Conservation (phyloP, 805 yeast species). For the Hanseniaspora clermontiae region DNA sequence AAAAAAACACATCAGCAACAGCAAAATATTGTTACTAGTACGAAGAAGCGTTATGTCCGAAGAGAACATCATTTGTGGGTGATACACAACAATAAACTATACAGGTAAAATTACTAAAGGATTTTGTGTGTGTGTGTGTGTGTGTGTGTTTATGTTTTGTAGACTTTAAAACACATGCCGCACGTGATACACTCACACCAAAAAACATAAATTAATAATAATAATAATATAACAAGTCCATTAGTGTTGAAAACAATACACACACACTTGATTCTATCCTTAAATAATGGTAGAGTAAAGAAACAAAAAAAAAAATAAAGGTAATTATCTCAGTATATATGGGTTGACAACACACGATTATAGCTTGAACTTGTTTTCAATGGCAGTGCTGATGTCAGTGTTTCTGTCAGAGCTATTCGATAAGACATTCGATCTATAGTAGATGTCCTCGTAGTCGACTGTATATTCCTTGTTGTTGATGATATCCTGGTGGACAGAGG, state of each 20-base stretch:
- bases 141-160: no score
- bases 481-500: constrained; percentile 58
- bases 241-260: no score
- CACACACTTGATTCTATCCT: not conserved
- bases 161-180: no score
- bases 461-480: constrained; percentile 61
- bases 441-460: constrained; percentile 90
- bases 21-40: no score
- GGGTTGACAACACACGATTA: constrained; percentile 17
- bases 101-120: no score
- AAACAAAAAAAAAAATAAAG: not conserved
- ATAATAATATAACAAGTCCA: no score
- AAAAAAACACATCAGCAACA: no score
- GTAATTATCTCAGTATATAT: not conserved
- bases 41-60: not conserved
- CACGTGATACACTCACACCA: not conserved
- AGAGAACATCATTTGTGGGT: no score
- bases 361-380: constrained; percentile 53
- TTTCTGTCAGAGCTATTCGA: constrained; percentile 25
- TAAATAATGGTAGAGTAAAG: no score
- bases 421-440: constrained; percentile 35
- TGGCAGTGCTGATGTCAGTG: constrained; percentile 55
- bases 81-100: no score
- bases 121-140: no score
- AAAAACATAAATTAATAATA: no score